Base-by-base conservation (phyloP, 768 basidiomycete species). In the Trametes coccinea region DNA sequence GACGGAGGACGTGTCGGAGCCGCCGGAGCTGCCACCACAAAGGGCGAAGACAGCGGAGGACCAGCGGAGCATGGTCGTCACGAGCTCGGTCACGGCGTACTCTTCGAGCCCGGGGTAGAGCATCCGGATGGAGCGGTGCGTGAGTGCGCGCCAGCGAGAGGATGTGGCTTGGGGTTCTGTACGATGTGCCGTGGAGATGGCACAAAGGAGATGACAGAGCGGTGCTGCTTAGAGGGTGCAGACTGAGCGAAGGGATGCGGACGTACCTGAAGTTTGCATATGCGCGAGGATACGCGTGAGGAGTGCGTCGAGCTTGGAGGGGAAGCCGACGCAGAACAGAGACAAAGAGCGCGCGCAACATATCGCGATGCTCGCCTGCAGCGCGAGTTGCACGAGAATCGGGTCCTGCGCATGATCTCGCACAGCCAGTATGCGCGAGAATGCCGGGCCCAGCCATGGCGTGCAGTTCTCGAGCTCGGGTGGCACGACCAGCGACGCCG, bases 161-260 rank as follows among this genome's bases (percentile, higher is more conserved):
- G 89, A 88, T 0, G 85, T 88, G 4, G 90, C 88, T 70, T 92
- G 90, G 30, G 88, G 86, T 70, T 91, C 90, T 84, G n/a, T n/a
- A n/a, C n/a, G n/a, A n/a, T n/a, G n/a, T n/a, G n/a, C n/a, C n/a
- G n/a, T n/a, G n/a, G n/a, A n/a, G n/a, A n/a, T n/a, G n/a, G n/a
- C n/a, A 43, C 13, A 67, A 29, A 22, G 17, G n/a, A 10, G 47
- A 7, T 11, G 45, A 29, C 22, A 40, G n/a, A 49, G 56, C 2
- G 30, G 40, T 43, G 30, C 33, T 16, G n/a, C 29, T 61, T 41
- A 54, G 22, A n/a, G 17, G 14, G 5, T 11, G 46, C 52, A 63
- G 13, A 61, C 62, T 41, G 30, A 58, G 22, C 14, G 17, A 40
- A 41, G 56, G 59, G 33, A 59, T 45, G 41, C 30, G 27, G 43